Conservation (phyloP, 2,329 filamentous ascomycete genomes). For the Paecilomyces variotii region DNA sequence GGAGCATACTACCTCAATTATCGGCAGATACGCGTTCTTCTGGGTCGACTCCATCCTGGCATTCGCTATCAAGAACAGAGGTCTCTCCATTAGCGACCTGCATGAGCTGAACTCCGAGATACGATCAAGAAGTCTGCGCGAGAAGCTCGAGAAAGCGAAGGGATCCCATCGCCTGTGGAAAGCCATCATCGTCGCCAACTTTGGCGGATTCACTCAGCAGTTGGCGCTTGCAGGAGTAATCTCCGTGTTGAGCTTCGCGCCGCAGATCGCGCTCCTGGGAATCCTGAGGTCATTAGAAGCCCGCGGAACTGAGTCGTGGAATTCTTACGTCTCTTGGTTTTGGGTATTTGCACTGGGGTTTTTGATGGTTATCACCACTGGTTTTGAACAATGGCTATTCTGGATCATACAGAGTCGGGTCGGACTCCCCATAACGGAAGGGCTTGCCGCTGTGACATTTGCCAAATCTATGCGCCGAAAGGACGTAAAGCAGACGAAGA, state of each 20-base stretch:
- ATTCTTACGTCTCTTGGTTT: constrained; percentile 51
- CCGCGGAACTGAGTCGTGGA: constrained; percentile 38
- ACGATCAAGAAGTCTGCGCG: constrained; percentile 46
- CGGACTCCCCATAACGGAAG: constrained; percentile 56
- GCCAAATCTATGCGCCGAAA: constrained; percentile 67
- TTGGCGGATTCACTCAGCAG: constrained; percentile 47
- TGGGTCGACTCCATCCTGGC: constrained; percentile 53
- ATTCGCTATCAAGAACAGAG: constrained; percentile 50
- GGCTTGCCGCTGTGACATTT: constrained; percentile 64
- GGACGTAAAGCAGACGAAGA: constrained; percentile 57
- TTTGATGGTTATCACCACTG: constrained; percentile 46
- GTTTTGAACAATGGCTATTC: constrained; percentile 55
- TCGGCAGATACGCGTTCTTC: constrained; percentile 54
- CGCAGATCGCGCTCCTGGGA: constrained; percentile 59
- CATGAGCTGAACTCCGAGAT: constrained; percentile 50
- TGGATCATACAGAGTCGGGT: constrained; percentile 57
- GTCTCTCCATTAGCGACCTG: constrained; percentile 55
- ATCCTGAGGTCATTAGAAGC: constrained; percentile 59
- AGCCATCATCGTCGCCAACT: constrained; percentile 52
- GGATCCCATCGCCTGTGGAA: constrained; percentile 45
- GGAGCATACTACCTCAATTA: constrained; percentile 52
- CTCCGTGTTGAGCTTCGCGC: constrained; percentile 55
- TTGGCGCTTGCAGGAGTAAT: constrained; percentile 48
- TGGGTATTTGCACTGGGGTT: constrained; percentile 58
- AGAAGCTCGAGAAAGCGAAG: constrained; percentile 34